Base-by-base conservation (phyloP, 768 basidiomycete genomes). In the Leucocoprinus sp. region DNA sequence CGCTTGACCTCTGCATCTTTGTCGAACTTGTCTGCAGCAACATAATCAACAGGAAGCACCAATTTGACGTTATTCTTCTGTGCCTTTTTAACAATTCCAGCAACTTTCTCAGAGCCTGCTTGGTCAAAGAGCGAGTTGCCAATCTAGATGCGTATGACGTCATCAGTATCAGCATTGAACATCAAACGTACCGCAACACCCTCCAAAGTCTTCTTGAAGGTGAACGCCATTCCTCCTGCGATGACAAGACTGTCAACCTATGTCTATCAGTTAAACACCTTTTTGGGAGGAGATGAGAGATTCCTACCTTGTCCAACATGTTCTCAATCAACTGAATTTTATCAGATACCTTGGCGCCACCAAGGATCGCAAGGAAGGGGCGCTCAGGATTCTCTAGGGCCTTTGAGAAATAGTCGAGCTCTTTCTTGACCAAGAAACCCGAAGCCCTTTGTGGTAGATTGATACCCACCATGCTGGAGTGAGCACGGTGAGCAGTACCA, bases 301-400 rank as follows among this genome's bases (percentile, higher is more conserved):
- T 11, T 23, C 65, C 17, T 52, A 84, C 91, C 78, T 98, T 93
- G 71, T 97, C 95, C 54, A 99, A 74, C 87, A 99, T 86, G 73
- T 96, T 96, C 57, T 99, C 93, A 62, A 99, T 99, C 48, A 99
- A 72, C 63, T 93, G 89, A 55, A 99, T 96, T 72, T 99, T 99
- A 70, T 99, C 95, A 14, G 92, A 95, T 37, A 99, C 92, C 70
- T 99, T 99, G 45, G 95, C 95, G 59, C 95, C 95, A 55, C 95
- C 95, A 45, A 98, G 82, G 60, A 98, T 99, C 40, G 93, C 95
- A 43, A 99, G 76, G 84, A 99, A 99, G 11, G 95, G 95, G 33
- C 87, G 71, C 57, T 95, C 92, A 15, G 95, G 95, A 54, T 74
- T 81, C 63, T 99, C 95, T 23, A 99, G 77, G 44, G 91, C 95